Conservation (phyloP, 306 rosid species). For the Lathyrus tuberosus region DNA sequence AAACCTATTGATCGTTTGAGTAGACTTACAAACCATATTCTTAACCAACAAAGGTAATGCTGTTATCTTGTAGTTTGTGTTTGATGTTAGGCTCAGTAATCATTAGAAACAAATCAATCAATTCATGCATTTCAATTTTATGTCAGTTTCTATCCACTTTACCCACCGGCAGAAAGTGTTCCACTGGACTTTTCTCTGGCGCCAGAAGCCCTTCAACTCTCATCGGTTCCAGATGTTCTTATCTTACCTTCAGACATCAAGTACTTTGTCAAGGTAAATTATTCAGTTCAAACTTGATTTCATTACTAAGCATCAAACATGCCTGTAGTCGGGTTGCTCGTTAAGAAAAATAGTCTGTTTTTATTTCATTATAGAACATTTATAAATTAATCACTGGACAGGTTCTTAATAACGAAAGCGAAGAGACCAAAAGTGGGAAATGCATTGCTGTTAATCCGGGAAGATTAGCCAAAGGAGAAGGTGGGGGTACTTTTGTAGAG, state of each 20-base stretch:
- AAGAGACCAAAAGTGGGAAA: slow-evolving; percentile 48
- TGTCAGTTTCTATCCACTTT: slow-evolving; percentile 89
- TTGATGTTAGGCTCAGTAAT: slow-evolving; percentile 23
- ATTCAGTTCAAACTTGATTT: background rate
- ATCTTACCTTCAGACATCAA: slow-evolving; percentile 91
- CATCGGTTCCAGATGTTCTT: slow-evolving; percentile 77
- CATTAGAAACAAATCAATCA: slow-evolving; percentile 32
- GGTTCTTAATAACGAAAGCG: slow-evolving; percentile 65
- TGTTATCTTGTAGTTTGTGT: background rate
- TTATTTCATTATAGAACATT: background rate
- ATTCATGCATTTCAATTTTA: slow-evolving; percentile 33
- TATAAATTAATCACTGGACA: slow-evolving; percentile 33
- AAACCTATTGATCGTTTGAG: slow-evolving; percentile 79
- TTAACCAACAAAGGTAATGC: slow-evolving; percentile 70
- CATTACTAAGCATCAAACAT: background rate
- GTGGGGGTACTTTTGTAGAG: slow-evolving; percentile 93
- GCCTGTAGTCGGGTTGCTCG: background rate
- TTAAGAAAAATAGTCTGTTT: background rate
- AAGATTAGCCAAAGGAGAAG: slow-evolving; percentile 91
- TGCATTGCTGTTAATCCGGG: slow-evolving; percentile 91
- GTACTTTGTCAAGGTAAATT: slow-evolving; percentile 73
- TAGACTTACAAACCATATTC: slow-evolving; percentile 78
- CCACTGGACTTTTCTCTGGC: slow-evolving; percentile 90
- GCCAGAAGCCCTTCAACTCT: slow-evolving; percentile 77
- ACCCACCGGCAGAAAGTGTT: slow-evolving; percentile 83